These are phyloP conservation scores for Golubevia sp. DNA, from an alignment of 1,284 basidiomycete species.

Conservation along the genomic window DNA sequence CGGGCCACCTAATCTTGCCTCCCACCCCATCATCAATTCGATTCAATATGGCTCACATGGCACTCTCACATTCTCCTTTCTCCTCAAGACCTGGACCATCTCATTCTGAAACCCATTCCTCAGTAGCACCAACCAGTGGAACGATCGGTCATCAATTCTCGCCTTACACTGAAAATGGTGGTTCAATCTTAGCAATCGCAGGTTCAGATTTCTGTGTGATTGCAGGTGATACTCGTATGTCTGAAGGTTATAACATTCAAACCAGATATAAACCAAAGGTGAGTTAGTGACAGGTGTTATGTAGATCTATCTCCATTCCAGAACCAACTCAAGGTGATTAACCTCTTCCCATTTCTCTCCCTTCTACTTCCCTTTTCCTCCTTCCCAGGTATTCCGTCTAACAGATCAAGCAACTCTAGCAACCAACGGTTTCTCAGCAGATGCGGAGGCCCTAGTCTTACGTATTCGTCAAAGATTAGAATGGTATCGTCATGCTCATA, in stretches of 20 bases:
- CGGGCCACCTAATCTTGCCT: no score
- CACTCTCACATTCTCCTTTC: background rate
- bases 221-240: conserved; percentile 57
- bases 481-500: conserved; percentile 55
- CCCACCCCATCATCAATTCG: no score
- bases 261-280: conserved; percentile 61
- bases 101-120: no score
- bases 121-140: background rate
- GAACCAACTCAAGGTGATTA: no score
- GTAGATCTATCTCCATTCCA: conserved; percentile 1
- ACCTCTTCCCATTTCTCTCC: no score
- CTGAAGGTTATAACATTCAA: conserved; percentile 59
- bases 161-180: conserved; percentile 55
- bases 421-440: conserved; percentile 55
- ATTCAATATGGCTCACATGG: no score
- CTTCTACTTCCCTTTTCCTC: background rate
- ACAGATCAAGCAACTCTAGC: conserved; percentile 52
- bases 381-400: background rate
- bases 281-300: background rate
- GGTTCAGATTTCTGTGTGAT: conserved; percentile 59
- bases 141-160: conserved; percentile 51
- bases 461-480: conserved; percentile 49
- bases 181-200: conserved; percentile 55
- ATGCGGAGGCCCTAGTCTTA: conserved; percentile 55
- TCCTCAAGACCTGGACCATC: no score